Percentiles rank a stretch among this genome's conserved stretches.
Conservation (phyloP, 169 alveolate genomes). For the Cryptosporidium ryanae region DNA sequence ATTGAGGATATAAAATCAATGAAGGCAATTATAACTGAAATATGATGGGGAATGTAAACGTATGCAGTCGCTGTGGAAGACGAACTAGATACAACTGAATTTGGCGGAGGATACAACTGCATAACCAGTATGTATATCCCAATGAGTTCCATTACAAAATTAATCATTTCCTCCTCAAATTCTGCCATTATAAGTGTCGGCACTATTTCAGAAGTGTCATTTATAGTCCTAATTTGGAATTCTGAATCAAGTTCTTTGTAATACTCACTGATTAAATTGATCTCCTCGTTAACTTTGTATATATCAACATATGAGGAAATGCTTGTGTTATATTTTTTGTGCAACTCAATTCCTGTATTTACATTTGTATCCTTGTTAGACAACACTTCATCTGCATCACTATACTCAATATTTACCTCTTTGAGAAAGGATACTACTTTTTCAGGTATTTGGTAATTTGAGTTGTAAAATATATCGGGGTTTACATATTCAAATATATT, state of each 20-base stretch:
- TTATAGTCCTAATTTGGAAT: slow-evolving; percentile 37
- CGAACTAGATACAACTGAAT: slow-evolving; percentile 39
- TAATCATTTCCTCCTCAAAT: slow-evolving; percentile 72
- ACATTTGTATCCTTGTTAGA: not conserved
- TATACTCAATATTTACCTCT: slow-evolving; percentile 4
- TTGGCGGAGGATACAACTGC: slow-evolving; percentile 71
- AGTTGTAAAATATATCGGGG: slow-evolving; percentile 19
- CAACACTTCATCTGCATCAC: not conserved
- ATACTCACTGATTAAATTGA: slow-evolving; percentile 20
- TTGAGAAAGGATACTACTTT: slow-evolving; percentile 5
- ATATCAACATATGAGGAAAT: slow-evolving; percentile 42
- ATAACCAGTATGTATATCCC: slow-evolving; percentile 67
- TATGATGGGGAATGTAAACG: slow-evolving; percentile 64
- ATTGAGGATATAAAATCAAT: slow-evolving; percentile 67
- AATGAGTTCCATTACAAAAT: slow-evolving; percentile 70
- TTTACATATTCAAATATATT: slow-evolving; percentile 46
- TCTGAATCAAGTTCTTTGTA: slow-evolving; percentile 24
- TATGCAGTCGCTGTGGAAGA: slow-evolving; percentile 59
- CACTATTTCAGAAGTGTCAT: slow-evolving; percentile 22
- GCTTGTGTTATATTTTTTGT: slow-evolving; percentile 23
- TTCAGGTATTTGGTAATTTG: slow-evolving; percentile 46
- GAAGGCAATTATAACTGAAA: slow-evolving; percentile 44
- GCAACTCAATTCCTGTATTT: slow-evolving; percentile 23
- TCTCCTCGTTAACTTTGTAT: slow-evolving; percentile 27
- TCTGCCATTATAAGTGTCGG: slow-evolving; percentile 70